Base-by-base conservation (phyloP, 306 rosid genomes). In the Abrus precatorius region DNA sequence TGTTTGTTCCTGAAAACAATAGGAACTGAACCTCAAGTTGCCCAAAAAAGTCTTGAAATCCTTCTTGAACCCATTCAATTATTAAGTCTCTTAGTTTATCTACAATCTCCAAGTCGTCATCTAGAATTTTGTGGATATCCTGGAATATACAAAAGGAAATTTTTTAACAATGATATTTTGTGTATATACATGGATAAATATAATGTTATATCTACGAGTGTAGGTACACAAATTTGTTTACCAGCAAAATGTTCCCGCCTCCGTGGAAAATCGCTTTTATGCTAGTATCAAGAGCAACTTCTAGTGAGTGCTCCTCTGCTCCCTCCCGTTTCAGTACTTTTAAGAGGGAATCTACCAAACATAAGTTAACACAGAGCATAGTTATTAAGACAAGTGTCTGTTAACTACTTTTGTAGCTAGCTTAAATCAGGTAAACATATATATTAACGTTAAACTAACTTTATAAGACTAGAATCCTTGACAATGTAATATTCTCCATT, bases 21-120 rank as follows among this genome's bases (percentile, higher is more conserved):
- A 85, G 84, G 86, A 95, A 90, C 62, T 79, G 90, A 64, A 76
- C 86, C 55, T 91, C 92, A 81, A 95, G 94, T 68, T 87, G 86
- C 76, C 82, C 74, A 69, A 95, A 95, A 84, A 93, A 95, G 52
- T 89, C 88, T 84, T 93, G 97, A 83, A 90, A 91, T 76, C 95
- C 98, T 87, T 93, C 94, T 86, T 95, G 94, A 79, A 93, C 96
- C 89, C 89, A 90, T 73, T 90, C 92, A 72, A 87, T 71, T n/a
- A 89, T 89, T 62, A 67, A 75, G 80, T 87, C 91, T 84, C 86
- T 91, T 78, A 88, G 87, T 69, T 80, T 85, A 69, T 86, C 87
- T 43, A 93, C 80, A 8, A 93, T 89, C 76, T 84, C 94, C 49
- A 85, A 82, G 36, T 83, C 75, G 60, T 89, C 91, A 5, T 93